Base-by-base conservation (phyloP, 345 rosid genomes). In the Capsella bursapastoris region DNA sequence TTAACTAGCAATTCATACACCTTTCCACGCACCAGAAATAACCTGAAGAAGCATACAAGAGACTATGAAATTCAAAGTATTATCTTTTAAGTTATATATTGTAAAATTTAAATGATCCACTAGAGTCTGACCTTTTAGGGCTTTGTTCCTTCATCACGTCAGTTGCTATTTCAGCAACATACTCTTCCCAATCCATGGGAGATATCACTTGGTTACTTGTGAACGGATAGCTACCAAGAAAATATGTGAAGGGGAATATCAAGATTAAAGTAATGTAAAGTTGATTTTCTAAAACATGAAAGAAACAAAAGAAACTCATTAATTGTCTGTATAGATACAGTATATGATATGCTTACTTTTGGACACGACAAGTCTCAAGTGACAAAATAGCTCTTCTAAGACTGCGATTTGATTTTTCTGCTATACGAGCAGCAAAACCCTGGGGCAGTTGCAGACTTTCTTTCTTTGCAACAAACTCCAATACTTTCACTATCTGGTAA, bases 151-250 rank as follows among this genome's bases (percentile, higher is more conserved):
- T 85, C 97, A 95, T 86, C 72, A 90, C 81, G 72, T 91, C 98
- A 4, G 93, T 84, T 68, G 96, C 87, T 77, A 95, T 83, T 85
- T 90, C 93, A 79, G 86, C 64, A 78, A 92, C 82, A 81, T 87
- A 95, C 82, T 92, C 97, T 82, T 92, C 99, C 97, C 99, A 95
- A 61, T 95, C 97, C 97, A 92, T 88, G 8, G 92, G 87, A 12
- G 93, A 87, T 66, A 95, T 91, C 64, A 68, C 83, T 80, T 92
- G 99, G 81, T 89, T 86, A 80, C 58, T 66, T 44, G 82, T 73
- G 76, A 92, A 89, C 13, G 97, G 96, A 79, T 89, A 91, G 82
- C 95, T 89, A 82, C 45, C 77, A 64, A 38, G 62, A 72, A 25
- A 52, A 52, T 18, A 50, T 28, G 48, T 59, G n/a, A 51, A 32